Conservation (phyloP, 1,139 yeast genomes). For the Meyerozyma guilliermondii region DNA sequence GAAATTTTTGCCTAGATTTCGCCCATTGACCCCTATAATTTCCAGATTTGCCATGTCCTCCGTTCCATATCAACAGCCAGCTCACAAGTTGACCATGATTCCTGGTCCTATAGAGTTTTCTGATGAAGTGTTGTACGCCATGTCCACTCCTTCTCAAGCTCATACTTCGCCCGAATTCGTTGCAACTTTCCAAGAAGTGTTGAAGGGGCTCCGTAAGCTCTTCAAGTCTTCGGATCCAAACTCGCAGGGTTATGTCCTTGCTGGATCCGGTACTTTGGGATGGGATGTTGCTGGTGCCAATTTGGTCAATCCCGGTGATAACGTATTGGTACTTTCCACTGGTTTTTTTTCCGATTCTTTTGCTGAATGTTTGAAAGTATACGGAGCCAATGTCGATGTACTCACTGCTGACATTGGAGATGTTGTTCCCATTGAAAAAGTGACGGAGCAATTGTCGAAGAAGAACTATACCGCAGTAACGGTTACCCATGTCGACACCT, state of each 20-base stretch:
- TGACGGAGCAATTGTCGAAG: constrained; percentile 50
- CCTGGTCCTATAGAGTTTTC: constrained; percentile 95
- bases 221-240: constrained; percentile 63
- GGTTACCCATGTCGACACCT: constrained; percentile 93
- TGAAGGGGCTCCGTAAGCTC: constrained; percentile 63
- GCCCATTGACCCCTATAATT: not conserved
- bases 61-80: constrained; percentile 37
- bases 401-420: constrained; percentile 69
- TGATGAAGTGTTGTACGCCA: constrained; percentile 73
- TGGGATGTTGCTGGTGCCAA: constrained; percentile 91
- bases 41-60: constrained; percentile 16
- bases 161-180: constrained; percentile 91
- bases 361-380: constrained; percentile 70
- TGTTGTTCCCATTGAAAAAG: constrained; percentile 52
- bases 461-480: constrained; percentile 66
- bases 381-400: constrained; percentile 69
- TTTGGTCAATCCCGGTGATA: constrained; percentile 59
- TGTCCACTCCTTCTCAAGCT: constrained; percentile 81
- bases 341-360: constrained; percentile 89
- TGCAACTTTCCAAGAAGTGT: constrained; percentile 62
- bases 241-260: constrained; percentile 74
- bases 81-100: constrained; percentile 62
- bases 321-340: constrained; percentile 80
- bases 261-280: constrained; percentile 94
- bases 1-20: not conserved